Percentiles rank a stretch among this genome's conserved stretches.
phyloP scores from a whole-genome alignment of 1,284 basidiomycete genomes.

The Fomitopsis pinicola region DNA sequence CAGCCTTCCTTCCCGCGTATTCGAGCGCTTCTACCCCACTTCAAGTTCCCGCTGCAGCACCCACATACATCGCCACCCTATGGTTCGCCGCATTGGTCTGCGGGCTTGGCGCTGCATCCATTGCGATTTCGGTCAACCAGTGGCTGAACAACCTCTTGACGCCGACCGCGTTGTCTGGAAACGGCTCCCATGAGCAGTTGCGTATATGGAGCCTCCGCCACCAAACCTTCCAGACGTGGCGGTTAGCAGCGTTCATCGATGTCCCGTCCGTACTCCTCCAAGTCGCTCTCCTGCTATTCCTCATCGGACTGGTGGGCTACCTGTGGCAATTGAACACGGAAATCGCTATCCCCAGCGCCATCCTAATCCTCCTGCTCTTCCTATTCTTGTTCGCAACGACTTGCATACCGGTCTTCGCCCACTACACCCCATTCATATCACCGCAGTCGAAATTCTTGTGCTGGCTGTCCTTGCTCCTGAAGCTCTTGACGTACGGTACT shows the following conservation, averaged over 20 bases:
- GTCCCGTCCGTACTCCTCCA: slow-evolving; percentile 20
- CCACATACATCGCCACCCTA: slow-evolving; percentile 8
- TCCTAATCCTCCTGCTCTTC: slow-evolving; percentile 11
- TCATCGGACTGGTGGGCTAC: slow-evolving; percentile 19
- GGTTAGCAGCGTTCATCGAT: slow-evolving; percentile 16
- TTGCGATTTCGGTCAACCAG: slow-evolving; percentile 21
- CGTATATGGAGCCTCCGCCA: slow-evolving; percentile 18
- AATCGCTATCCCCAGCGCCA: slow-evolving; percentile 7
- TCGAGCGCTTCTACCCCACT: neutral
- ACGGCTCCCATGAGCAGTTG: slow-evolving; percentile 14
- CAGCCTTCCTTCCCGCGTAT: neutral
- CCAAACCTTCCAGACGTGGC: slow-evolving; percentile 16
- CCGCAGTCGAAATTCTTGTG: slow-evolving; percentile 12
- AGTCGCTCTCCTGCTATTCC: slow-evolving; percentile 19
- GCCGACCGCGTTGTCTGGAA: slow-evolving; percentile 10
- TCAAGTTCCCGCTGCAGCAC: neutral
- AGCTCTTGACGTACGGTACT: too few relatives aligned
- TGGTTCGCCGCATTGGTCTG: slow-evolving; percentile 24
- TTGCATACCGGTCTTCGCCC: slow-evolving; percentile 13
- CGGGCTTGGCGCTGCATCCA: slow-evolving; percentile 19
- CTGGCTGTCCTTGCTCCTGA: neutral
- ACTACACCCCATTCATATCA: slow-evolving; percentile 20
- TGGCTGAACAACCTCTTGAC: slow-evolving; percentile 19
- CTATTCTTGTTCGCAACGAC: slow-evolving; percentile 15
- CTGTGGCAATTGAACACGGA: slow-evolving; percentile 17